Percentiles rank a stretch among this genome's conserved stretches.
phyloP scores from a whole-genome alignment of 2,329 filamentous ascomycete species.

The Trichoderma polysporum region DNA sequence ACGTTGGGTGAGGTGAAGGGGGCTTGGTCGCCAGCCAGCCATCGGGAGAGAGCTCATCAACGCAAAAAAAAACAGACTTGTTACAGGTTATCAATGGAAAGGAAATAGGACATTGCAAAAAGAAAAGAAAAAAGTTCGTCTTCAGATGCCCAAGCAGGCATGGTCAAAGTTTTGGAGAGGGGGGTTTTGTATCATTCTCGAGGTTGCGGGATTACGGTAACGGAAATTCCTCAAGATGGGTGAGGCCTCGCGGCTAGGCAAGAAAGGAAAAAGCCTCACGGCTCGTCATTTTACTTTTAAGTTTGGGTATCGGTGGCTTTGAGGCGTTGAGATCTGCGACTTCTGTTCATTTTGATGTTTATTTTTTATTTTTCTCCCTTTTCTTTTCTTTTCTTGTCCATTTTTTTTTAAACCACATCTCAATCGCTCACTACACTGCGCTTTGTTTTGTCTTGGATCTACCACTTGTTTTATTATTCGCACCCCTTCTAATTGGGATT shows the following conservation, averaged over 20 bases:
- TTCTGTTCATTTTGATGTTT: neutral
- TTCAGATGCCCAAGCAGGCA: constrained; percentile 10
- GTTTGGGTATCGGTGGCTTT: constrained; percentile 18
- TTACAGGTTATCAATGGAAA: neutral
- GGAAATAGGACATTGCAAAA: constrained; percentile 4
- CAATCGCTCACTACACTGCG: neutral
- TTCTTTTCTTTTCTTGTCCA: neutral
- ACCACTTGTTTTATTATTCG: neutral
- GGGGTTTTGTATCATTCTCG: constrained; percentile 12
- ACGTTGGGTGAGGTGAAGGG: neutral
- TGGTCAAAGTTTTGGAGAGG: neutral
- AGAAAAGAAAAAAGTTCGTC: constrained; percentile 1
- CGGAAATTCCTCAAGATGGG: constrained; percentile 20
- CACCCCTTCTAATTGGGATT: neutral
- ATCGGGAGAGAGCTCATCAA: neutral
- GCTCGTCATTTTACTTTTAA: constrained; percentile 25
- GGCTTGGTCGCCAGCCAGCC: neutral
- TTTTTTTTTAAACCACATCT: neutral
- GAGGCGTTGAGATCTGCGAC: neutral
- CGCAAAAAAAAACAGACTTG: neutral
- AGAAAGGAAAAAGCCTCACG: constrained; percentile 33
- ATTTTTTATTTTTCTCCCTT: neutral
- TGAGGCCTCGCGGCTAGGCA: constrained; percentile 33
- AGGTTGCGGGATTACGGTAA: constrained; percentile 6
- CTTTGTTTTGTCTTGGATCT: neutral